Percentiles rank a stretch among this genome's conserved stretches.
Evolutionary conservation across 805 yeast genomes (phyloP).

Genomic region (Metschnikowia borealis): DNA sequence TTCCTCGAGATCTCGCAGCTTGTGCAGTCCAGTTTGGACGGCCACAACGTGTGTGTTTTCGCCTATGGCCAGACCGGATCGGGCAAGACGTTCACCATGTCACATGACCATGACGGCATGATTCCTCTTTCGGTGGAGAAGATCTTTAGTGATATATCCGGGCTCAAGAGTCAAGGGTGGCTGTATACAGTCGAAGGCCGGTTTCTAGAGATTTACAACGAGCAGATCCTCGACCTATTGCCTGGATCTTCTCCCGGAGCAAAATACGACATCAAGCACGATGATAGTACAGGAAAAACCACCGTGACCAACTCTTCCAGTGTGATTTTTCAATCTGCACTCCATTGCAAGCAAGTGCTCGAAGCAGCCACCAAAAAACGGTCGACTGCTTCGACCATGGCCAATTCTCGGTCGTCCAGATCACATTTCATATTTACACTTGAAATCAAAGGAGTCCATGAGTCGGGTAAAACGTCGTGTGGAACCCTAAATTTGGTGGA

Average conservation of each 20-base stretch:
- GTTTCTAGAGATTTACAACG: conserved; percentile 88
- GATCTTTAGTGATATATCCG: conserved; percentile 56
- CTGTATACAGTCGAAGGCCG: conserved; percentile 60
- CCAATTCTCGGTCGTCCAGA: conserved; percentile 83
- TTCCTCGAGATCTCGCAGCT: conserved; percentile 84
- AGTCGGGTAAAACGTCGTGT: conserved; percentile 35
- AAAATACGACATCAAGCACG: conserved; percentile 72
- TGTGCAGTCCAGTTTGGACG: conserved; percentile 66
- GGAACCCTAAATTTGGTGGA: conserved; percentile 72
- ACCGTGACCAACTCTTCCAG: conserved; percentile 56
- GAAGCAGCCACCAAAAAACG: conserved; percentile 56
- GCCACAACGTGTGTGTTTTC: conserved; percentile 86
- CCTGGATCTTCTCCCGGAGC: conserved; percentile 17
- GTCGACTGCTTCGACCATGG: conserved; percentile 74
- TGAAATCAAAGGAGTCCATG: conserved; percentile 52
- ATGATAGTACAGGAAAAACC: conserved; percentile 50
- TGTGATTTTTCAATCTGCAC: conserved; percentile 42
- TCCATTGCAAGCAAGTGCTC: conserved; percentile 49
- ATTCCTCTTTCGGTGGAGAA: conserved; percentile 72
- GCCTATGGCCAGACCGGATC: conserved; percentile 96
- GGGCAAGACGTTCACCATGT: conserved; percentile 93
- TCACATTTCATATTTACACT: conserved; percentile 83
- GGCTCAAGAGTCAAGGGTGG: conserved; percentile 58
- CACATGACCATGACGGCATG: conserved; percentile 65
- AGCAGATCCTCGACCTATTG: conserved; percentile 68